Conservation (phyloP, 2,329 filamentous ascomycete species). For the Epichloe typhina region DNA sequence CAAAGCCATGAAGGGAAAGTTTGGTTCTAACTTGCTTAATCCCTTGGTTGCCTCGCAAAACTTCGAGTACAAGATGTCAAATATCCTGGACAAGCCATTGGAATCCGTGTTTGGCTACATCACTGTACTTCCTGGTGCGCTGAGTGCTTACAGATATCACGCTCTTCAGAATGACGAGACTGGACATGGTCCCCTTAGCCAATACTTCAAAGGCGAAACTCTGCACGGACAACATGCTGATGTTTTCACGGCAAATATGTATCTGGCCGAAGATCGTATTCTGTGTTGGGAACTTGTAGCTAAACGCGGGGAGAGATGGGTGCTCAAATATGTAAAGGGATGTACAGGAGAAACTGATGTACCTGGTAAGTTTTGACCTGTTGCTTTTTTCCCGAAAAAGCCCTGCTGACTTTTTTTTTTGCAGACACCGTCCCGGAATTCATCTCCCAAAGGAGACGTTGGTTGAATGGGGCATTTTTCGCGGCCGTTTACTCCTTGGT, state of each 20-base stretch:
- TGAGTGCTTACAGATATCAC: conserved; percentile 92
- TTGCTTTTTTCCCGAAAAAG: neutral
- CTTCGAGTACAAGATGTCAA: conserved; percentile 99
- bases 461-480: conserved; percentile 98
- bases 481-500: conserved; percentile 94
- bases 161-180: conserved; percentile 94
- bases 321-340: conserved; percentile 93
- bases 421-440: conserved; percentile 87
- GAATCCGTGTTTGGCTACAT: conserved; percentile 98
- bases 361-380: conserved; percentile 51
- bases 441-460: conserved; percentile 87
- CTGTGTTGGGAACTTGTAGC: conserved; percentile 92
- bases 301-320: conserved; percentile 89
- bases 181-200: conserved; percentile 85
- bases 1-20: conserved; percentile 87
- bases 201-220: conserved; percentile 99
- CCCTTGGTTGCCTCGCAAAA: conserved; percentile 94
- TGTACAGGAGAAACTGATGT: conserved; percentile 97
- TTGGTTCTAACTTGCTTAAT: conserved; percentile 73
- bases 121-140: conserved; percentile 84
- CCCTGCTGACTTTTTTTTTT: neutral
- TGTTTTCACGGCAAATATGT: conserved; percentile 97
- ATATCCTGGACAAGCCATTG: conserved; percentile 93
- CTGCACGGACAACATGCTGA: conserved; percentile 92
- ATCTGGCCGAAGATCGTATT: conserved; percentile 79